Conservation (phyloP, 345 rosid species). For the Rhodamnia argentea region DNA sequence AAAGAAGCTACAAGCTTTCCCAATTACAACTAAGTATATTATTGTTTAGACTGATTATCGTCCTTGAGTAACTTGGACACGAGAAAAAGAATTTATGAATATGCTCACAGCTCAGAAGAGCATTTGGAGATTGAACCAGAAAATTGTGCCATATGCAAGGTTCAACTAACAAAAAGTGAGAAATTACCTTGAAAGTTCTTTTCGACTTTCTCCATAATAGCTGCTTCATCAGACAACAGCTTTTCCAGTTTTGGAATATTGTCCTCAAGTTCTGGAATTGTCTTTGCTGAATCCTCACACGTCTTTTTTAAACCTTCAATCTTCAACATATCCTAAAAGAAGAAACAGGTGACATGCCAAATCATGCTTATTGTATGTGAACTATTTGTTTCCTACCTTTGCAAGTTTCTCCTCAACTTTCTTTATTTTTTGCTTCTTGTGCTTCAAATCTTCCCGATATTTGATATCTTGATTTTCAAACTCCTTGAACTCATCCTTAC, state of each 20-base stretch:
- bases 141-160: background rate
- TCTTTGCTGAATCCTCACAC: constrained; percentile 43
- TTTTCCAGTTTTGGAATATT: constrained; percentile 65
- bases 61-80: background rate
- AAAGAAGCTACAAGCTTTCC: background rate
- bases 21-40: background rate
- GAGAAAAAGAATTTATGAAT: background rate
- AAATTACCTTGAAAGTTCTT: constrained; percentile 69
- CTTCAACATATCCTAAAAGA: constrained; percentile 60
- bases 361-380: constrained; percentile 2
- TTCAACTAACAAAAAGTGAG: background rate
- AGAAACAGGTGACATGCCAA: constrained; percentile 14
- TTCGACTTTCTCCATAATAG: constrained; percentile 56
- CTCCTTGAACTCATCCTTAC: constrained; percentile 89
- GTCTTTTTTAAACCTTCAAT: constrained; percentile 55
- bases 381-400: constrained; percentile 37
- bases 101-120: background rate
- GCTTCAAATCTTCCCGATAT: constrained; percentile 82
- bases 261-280: constrained; percentile 78
- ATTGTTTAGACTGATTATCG: background rate
- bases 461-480: constrained; percentile 96
- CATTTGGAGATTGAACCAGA: background rate
- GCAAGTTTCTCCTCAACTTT: constrained; percentile 80
- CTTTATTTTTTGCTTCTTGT: constrained; percentile 90
- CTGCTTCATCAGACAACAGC: constrained; percentile 62